Evolutionary conservation across 2,329 filamentous ascomycete species (phyloP).

Genomic region (Fusarium annulatum): DNA sequence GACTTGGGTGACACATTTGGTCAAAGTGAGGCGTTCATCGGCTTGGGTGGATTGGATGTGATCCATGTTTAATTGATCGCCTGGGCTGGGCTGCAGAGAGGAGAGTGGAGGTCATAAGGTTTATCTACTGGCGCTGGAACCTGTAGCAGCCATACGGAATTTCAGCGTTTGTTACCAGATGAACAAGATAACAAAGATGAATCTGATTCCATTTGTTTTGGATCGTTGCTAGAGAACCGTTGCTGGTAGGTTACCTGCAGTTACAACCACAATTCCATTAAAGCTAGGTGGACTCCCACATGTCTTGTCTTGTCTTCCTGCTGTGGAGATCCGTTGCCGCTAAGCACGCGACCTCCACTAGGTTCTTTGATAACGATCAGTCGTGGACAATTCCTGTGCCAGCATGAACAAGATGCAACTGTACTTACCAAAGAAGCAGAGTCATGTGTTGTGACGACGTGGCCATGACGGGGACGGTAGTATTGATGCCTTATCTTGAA

Average conservation of each 20-base stretch:
- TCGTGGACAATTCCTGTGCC: background rate
- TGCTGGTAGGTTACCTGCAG: constrained; percentile 19
- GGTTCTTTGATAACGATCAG: constrained; percentile 35
- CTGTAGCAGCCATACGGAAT: background rate
- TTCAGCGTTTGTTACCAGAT: background rate
- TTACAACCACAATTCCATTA: constrained; percentile 28
- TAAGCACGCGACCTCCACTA: constrained; percentile 39
- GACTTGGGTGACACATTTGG: constrained; percentile 1
- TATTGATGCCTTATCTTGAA: background rate
- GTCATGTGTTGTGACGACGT: background rate
- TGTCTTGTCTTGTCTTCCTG: background rate
- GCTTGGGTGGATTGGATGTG: background rate
- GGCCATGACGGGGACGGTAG: background rate
- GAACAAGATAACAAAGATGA: background rate
- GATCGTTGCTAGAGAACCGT: constrained; percentile 17
- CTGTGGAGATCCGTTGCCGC: constrained; percentile 31
- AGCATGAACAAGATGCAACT: background rate
- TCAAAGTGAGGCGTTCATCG: constrained; percentile 31
- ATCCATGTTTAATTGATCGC: constrained; percentile 17
- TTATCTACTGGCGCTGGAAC: constrained; percentile 1
- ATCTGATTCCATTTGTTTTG: constrained; percentile 10
- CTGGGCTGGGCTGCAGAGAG: constrained; percentile 7
- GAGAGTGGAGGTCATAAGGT: constrained; percentile 18
- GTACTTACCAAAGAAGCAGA: background rate
- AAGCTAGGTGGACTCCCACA: background rate